These are phyloP conservation scores for Magnaporthiopsis incrustans DNA, from an alignment of 2,329 filamentous ascomycete genomes.

Conservation along the genomic window DNA sequence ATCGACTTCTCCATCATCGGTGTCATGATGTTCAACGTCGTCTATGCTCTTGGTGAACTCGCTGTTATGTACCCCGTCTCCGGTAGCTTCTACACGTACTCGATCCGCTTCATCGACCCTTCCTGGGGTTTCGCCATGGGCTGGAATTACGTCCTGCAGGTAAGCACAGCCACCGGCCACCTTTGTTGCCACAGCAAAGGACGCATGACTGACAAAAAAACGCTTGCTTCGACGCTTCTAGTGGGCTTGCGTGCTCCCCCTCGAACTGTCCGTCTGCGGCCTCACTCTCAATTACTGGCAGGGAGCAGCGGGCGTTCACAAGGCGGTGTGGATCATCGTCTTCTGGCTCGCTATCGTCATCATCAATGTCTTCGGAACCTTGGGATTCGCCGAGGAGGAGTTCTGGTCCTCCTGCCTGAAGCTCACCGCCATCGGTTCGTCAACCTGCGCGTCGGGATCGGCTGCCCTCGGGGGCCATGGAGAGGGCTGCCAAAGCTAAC, in stretches of 20 bases:
- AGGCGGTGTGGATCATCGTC: slow-evolving; percentile 42
- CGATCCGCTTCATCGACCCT: slow-evolving; percentile 52
- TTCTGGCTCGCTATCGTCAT: slow-evolving; percentile 41
- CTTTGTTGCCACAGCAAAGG: background rate
- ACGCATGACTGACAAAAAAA: background rate
- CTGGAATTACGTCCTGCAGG: slow-evolving; percentile 37
- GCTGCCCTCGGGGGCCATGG: background rate
- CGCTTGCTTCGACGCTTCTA: slow-evolving; percentile 12
- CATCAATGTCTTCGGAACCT: slow-evolving; percentile 47
- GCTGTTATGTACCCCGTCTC: slow-evolving; percentile 55
- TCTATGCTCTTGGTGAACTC: slow-evolving; percentile 53
- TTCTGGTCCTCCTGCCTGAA: slow-evolving; percentile 49
- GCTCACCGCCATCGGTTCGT: slow-evolving; percentile 31
- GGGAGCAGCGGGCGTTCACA: slow-evolving; percentile 28
- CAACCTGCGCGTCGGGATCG: background rate
- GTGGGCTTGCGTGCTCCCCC: slow-evolving; percentile 41
- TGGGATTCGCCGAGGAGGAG: slow-evolving; percentile 47
- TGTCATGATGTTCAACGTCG: slow-evolving; percentile 53
- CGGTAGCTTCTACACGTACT: slow-evolving; percentile 56
- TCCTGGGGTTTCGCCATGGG: slow-evolving; percentile 51
- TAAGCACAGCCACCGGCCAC: background rate
- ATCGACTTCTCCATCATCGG: slow-evolving; percentile 48
- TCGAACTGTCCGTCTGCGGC: slow-evolving; percentile 42
- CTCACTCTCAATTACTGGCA: slow-evolving; percentile 47
- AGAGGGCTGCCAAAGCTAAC: background rate